These are phyloP conservation scores for Hyaloscypha bicolor DNA, from an alignment of 495 filamentous ascomycete species.

Conservation along the genomic window DNA sequence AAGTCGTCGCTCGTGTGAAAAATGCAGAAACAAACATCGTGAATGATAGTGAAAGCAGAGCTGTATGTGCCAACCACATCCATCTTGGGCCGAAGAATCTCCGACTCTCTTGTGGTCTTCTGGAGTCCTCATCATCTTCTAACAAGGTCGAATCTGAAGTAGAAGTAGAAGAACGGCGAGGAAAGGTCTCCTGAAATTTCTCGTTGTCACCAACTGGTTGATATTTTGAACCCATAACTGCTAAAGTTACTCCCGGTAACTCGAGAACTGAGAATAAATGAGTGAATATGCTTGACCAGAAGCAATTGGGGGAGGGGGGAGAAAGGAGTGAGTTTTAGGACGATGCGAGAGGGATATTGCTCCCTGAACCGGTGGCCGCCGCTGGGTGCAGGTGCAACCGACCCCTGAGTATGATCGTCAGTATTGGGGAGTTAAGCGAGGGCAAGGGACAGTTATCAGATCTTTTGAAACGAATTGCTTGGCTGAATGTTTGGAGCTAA, in stretches of 20 bases:
- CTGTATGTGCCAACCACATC: constrained; percentile 47
- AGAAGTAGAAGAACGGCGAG: constrained; percentile 19
- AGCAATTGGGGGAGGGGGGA: constrained; percentile 27
- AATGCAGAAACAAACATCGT: constrained; percentile 46
- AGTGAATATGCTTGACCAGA: constrained; percentile 33
- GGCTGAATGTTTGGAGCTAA: constrained; percentile 16
- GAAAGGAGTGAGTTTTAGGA: constrained; percentile 17
- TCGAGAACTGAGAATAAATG: constrained; percentile 35
- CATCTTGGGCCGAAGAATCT: constrained; percentile 33
- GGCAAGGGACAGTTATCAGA: constrained; percentile 2
- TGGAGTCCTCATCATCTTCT: constrained; percentile 39
- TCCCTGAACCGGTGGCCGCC: neutral
- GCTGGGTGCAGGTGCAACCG: constrained; percentile 17
- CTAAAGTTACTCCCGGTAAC: constrained; percentile 44
- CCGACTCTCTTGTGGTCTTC: constrained; percentile 3
- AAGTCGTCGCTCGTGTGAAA: constrained; percentile 38
- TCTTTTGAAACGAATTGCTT: constrained; percentile 16
- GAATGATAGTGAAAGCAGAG: constrained; percentile 44
- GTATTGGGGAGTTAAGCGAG: neutral
- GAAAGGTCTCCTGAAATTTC: constrained; percentile 25
- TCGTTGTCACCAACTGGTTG: constrained; percentile 25
- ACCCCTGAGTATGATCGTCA: constrained; percentile 18
- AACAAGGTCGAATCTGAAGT: constrained; percentile 29
- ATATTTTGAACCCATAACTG: constrained; percentile 32
- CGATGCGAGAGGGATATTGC: constrained; percentile 2